Percentiles rank a stretch among this genome's conserved stretches.
These are phyloP conservation scores for Bisporella sp. DNA, from an alignment of 2,329 filamentous ascomycete genomes.

Conservation along the genomic window DNA sequence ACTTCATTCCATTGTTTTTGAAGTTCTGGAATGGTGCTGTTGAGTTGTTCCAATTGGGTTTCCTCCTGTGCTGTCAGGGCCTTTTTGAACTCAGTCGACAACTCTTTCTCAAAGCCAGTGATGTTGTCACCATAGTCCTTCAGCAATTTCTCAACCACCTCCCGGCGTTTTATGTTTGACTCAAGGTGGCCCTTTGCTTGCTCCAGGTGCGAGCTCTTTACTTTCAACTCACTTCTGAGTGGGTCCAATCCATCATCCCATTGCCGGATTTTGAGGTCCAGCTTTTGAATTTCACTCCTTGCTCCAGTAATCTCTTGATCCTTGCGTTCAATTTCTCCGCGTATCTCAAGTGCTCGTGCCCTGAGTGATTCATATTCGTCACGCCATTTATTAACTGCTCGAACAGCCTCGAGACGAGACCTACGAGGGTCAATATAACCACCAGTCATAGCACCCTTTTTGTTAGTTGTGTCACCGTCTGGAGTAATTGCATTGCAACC, in stretches of 20 bases:
- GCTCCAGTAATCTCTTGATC: slow-evolving; percentile 86
- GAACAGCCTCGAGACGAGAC: slow-evolving; percentile 81
- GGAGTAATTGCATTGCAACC: slow-evolving; percentile 89
- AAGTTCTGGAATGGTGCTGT: slow-evolving; percentile 62
- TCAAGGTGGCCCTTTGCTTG: slow-evolving; percentile 69
- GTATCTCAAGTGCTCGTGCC: slow-evolving; percentile 57
- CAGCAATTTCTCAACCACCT: slow-evolving; percentile 68
- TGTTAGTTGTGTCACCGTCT: slow-evolving; percentile 91
- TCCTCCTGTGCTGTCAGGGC: slow-evolving; percentile 79
- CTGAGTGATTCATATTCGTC: slow-evolving; percentile 64
- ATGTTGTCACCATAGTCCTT: slow-evolving; percentile 71
- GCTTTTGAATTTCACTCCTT: slow-evolving; percentile 76
- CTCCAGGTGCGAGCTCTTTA: slow-evolving; percentile 68
- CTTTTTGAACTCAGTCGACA: slow-evolving; percentile 87
- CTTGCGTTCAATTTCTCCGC: slow-evolving; percentile 64
- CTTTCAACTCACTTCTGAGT: slow-evolving; percentile 67
- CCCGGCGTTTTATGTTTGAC: slow-evolving; percentile 53
- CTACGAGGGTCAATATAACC: slow-evolving; percentile 83
- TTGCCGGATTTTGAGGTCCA: slow-evolving; percentile 70
- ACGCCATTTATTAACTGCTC: slow-evolving; percentile 66
- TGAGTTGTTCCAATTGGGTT: slow-evolving; percentile 65
- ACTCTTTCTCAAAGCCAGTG: slow-evolving; percentile 69
- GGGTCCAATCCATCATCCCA: slow-evolving; percentile 79
- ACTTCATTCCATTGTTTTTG: slow-evolving; percentile 71
- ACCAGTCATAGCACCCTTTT: slow-evolving; percentile 90